These are phyloP conservation scores for Serpula lacrymans DNA, from an alignment of 768 basidiomycete genomes.

Conservation along the genomic window DNA sequence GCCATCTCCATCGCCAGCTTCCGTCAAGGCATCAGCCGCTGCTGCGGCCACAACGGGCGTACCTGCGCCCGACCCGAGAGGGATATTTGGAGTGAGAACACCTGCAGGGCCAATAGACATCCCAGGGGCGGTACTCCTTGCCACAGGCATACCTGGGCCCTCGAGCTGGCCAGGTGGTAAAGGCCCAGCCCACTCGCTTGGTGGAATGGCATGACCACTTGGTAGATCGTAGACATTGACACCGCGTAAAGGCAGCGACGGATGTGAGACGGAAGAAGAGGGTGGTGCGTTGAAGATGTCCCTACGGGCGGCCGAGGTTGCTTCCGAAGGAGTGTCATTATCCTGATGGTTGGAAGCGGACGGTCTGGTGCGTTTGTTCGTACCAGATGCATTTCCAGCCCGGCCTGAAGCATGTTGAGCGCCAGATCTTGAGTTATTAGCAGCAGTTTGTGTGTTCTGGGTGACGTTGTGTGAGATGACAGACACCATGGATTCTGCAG, in stretches of 20 bases:
- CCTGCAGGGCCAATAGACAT: constrained; percentile 22
- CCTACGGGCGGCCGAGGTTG: constrained; percentile 35
- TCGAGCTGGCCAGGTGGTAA: constrained; percentile 56
- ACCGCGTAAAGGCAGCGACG: constrained; percentile 49
- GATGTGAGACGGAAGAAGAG: constrained; percentile 45
- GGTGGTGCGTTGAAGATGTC: constrained; percentile 50
- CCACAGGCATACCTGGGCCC: constrained; percentile 76
- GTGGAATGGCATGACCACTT: constrained; percentile 27
- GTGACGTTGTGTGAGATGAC: constrained; percentile 61
- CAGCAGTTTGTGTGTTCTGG: constrained; percentile 27
- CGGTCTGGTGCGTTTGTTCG: constrained; percentile 45
- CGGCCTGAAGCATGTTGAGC: constrained; percentile 32
- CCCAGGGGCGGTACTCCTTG: constrained; percentile 33
- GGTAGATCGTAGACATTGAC: constrained; percentile 39
- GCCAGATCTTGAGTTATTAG: constrained; percentile 23
- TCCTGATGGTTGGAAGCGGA: constrained; percentile 35
- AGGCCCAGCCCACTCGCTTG: constrained; percentile 48
- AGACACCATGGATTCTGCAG: constrained; percentile 71
- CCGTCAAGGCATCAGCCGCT: constrained; percentile 36
- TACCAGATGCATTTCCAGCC: constrained; percentile 21
- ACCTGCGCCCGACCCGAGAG: constrained; percentile 12
- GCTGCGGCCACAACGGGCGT: constrained; percentile 31
- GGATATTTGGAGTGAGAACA: constrained; percentile 20
- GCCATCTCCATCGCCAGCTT: constrained; percentile 50
- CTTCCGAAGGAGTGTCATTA: constrained; percentile 38